These are phyloP conservation scores for Suhomyces vadensis DNA, from an alignment of 805 yeast species.

Conservation along the genomic window DNA sequence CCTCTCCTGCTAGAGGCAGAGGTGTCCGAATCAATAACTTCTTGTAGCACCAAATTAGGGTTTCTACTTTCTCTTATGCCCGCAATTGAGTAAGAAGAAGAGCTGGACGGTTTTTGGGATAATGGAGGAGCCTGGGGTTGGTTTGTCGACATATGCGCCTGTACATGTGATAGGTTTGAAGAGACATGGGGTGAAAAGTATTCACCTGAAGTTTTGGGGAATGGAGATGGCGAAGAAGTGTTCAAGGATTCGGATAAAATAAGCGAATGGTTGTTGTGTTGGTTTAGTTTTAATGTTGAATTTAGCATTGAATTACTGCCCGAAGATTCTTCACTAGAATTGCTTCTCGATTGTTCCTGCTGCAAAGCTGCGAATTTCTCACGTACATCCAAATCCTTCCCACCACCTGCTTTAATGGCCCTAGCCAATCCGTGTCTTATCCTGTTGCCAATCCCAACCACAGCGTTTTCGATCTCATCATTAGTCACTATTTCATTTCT, in stretches of 20 bases:
- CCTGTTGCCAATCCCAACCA: conserved; percentile 74
- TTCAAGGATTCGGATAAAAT: conserved; percentile 34
- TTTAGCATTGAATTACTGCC: conserved; percentile 18
- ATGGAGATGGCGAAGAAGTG: conserved; percentile 15
- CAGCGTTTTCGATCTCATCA: conserved; percentile 75
- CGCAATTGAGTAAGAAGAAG: conserved; percentile 21
- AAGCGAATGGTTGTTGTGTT: conserved; percentile 24
- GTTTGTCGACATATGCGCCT: too few species aligned
- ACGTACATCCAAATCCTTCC: conserved; percentile 23
- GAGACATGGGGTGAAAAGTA: conserved; percentile 17
- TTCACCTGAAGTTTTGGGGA: not conserved
- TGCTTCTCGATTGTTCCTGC: conserved; percentile 27
- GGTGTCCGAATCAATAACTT: conserved; percentile 33
- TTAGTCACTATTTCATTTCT: conserved; percentile 50
- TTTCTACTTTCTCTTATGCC: conserved; percentile 31
- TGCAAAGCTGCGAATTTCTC: conserved; percentile 21
- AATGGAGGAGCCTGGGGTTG: conserved; percentile 4
- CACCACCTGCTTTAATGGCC: conserved; percentile 36
- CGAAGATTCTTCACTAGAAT: conserved; percentile 33
- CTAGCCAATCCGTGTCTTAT: conserved; percentile 53
- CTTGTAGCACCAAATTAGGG: conserved; percentile 30
- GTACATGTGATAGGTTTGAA: conserved; percentile 22
- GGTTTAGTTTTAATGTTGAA: conserved; percentile 14
- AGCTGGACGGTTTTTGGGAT: conserved; percentile 12
- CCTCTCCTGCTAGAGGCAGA: conserved; percentile 21